Conservation (phyloP, 148 eudicot genomes). For the Amaranthus hypochondriacus region DNA sequence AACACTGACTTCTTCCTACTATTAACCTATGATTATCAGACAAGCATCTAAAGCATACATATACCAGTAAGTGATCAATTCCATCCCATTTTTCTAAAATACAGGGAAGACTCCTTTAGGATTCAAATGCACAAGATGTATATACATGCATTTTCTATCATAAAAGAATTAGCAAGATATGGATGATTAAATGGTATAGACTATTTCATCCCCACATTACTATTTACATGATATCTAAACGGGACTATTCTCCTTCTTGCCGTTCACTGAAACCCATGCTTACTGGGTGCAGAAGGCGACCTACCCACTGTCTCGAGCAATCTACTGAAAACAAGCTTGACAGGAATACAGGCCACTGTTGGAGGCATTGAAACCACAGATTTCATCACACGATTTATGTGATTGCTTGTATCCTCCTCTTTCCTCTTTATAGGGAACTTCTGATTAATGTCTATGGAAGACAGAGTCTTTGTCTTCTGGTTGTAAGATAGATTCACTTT, state of each 20-base stretch:
- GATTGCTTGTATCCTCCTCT: constrained; percentile 26
- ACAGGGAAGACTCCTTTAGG: neutral
- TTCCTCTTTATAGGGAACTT: constrained; percentile 34
- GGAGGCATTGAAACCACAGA: constrained; percentile 42
- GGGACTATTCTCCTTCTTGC: constrained; percentile 33
- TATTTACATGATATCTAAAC: constrained; percentile 51
- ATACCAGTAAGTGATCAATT: constrained; percentile 17
- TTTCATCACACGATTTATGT: constrained; percentile 54
- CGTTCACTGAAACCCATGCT: constrained; percentile 27
- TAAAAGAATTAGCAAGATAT: constrained; percentile 29
- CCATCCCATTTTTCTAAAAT: constrained; percentile 17
- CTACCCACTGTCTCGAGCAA: constrained; percentile 74
- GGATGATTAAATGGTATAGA: constrained; percentile 31
- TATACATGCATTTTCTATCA: constrained; percentile 17
- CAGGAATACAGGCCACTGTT: constrained; percentile 83
- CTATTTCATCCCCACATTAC: constrained; percentile 32
- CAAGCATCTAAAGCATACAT: constrained; percentile 6
- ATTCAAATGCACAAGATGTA: constrained; percentile 20
- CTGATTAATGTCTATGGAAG: constrained; percentile 59
- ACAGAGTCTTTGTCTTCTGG: constrained; percentile 62
- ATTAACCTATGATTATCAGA: constrained; percentile 19
- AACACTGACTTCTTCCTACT: constrained; percentile 1
- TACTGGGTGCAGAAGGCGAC: constrained; percentile 51
- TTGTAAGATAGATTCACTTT: constrained; percentile 48
- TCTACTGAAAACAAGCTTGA: constrained; percentile 85